A percentile compares a stretch with the other conserved stretches of the same genome.
phyloP scores from a whole-genome alignment of 441 rosid species.

The Croton laevigatus region DNA sequence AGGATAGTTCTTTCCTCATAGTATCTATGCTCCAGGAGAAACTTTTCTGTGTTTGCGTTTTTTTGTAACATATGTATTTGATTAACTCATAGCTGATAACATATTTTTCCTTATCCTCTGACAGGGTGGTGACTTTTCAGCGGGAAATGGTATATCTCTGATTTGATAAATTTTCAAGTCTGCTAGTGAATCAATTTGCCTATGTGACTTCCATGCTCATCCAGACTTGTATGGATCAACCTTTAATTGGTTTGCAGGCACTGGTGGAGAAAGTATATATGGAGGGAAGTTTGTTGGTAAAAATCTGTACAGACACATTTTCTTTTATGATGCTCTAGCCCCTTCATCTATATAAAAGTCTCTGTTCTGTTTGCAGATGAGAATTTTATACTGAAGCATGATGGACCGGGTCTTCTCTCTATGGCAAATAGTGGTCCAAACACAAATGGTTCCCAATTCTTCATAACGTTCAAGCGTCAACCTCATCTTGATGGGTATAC shows the following conservation, averaged over 20 bases:
- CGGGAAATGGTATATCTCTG: conserved; percentile 78
- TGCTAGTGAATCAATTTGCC: conserved; percentile 30
- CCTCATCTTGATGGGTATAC: conserved; percentile 92
- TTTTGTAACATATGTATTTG: not conserved
- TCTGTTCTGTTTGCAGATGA: conserved; percentile 58
- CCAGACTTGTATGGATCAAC: conserved; percentile 50
- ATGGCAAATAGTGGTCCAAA: conserved; percentile 96
- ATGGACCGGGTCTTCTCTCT: conserved; percentile 82
- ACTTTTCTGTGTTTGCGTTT: not conserved
- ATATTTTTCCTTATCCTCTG: conserved; percentile 22
- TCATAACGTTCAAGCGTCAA: conserved; percentile 71
- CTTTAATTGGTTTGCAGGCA: conserved; percentile 88
- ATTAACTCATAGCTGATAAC: conserved; percentile 18
- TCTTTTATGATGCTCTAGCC: conserved; percentile 4
- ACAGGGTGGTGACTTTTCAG: conserved; percentile 98
- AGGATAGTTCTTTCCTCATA: not conserved
- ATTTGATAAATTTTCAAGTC: conserved; percentile 21
- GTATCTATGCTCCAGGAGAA: not conserved
- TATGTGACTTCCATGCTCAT: conserved; percentile 40
- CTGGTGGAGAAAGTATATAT: conserved; percentile 98
- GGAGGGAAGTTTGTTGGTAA: conserved; percentile 96
- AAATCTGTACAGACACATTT: conserved; percentile 1
- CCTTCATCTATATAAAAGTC: conserved; percentile 15
- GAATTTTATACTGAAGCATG: conserved; percentile 75
- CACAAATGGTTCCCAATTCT: conserved; percentile 96